These are phyloP conservation scores for Tylopilus sp. DNA, from an alignment of 1,284 basidiomycete genomes.

Conservation along the genomic window DNA sequence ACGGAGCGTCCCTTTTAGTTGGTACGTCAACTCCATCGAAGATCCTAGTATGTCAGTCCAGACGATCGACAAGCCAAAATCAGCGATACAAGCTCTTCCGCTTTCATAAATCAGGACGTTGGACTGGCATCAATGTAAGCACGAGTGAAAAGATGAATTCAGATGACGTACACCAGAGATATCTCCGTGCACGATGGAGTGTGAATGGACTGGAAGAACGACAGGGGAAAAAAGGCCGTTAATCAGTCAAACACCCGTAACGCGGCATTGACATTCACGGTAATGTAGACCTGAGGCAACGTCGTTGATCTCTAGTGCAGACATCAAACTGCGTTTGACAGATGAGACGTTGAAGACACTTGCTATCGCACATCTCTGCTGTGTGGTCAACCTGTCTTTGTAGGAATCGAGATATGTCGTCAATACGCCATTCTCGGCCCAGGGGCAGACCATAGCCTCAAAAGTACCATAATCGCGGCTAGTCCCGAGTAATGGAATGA, in stretches of 20 bases:
- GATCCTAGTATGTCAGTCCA: slow-evolving; percentile 13
- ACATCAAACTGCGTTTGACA: not conserved
- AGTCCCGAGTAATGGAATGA: slow-evolving; percentile 39
- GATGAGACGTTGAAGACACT: not conserved
- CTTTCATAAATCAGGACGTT: slow-evolving; percentile 30
- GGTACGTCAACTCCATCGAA: slow-evolving; percentile 26
- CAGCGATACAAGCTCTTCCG: slow-evolving; percentile 36
- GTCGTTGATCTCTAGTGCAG: slow-evolving; percentile 31
- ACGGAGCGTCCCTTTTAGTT: slow-evolving; percentile 27
- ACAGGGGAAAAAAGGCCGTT: not conserved
- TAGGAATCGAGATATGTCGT: slow-evolving; percentile 22
- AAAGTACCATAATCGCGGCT: slow-evolving; percentile 36
- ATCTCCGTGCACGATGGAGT: slow-evolving; percentile 37
- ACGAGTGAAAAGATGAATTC: not conserved
- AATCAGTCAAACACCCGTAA: not conserved
- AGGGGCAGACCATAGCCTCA: slow-evolving; percentile 37
- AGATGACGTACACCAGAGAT: slow-evolving; percentile 39
- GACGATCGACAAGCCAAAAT: slow-evolving; percentile 34
- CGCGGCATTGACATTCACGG: too few relatives aligned
- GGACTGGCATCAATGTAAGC: slow-evolving; percentile 18
- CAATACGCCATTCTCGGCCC: slow-evolving; percentile 38
- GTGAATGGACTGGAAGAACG: slow-evolving; percentile 31
- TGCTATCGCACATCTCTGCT: slow-evolving; percentile 31
- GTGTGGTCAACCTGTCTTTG: slow-evolving; percentile 14
- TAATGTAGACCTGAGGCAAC: slow-evolving; percentile 29